phyloP scores from a whole-genome alignment of 2,329 filamentous ascomycete genomes.

The Cadophora gregata region DNA sequence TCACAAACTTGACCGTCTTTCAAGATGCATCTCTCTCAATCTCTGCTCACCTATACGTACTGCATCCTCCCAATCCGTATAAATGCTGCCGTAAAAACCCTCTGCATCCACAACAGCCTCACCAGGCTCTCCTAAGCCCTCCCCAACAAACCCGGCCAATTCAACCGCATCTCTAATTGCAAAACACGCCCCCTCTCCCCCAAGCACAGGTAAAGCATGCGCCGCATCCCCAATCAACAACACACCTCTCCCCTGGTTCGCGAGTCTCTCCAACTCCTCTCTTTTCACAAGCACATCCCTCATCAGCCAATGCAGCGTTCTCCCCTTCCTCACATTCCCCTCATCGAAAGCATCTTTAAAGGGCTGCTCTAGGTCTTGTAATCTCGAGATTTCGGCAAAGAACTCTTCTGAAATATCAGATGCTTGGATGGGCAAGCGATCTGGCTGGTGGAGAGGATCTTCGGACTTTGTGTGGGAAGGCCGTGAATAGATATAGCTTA shows the following conservation, averaged over 20 bases:
- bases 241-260: constrained; percentile 14
- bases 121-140: background rate
- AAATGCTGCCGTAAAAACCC: constrained; percentile 15
- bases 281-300: constrained; percentile 22
- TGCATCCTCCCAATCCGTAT: constrained; percentile 20
- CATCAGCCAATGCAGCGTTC: constrained; percentile 32
- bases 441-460: constrained; percentile 26
- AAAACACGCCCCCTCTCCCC: constrained; percentile 33
- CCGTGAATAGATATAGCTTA: constrained; percentile 27
- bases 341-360: constrained; percentile 29
- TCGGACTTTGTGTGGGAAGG: constrained; percentile 13
- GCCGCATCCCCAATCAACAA: constrained; percentile 32
- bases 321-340: constrained; percentile 21
- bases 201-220: constrained; percentile 36
- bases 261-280: constrained; percentile 19
- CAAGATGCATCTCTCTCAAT: constrained; percentile 23
- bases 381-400: constrained; percentile 20
- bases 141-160: constrained; percentile 23
- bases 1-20: constrained; percentile 8
- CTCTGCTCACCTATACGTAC: constrained; percentile 14
- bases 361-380: constrained; percentile 20
- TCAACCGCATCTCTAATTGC: constrained; percentile 34
- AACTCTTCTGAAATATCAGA: constrained; percentile 20
- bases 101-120: background rate
- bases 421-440: background rate